Conservation (phyloP, 805 yeast genomes). For the Lipomyces chichibuensis region DNA sequence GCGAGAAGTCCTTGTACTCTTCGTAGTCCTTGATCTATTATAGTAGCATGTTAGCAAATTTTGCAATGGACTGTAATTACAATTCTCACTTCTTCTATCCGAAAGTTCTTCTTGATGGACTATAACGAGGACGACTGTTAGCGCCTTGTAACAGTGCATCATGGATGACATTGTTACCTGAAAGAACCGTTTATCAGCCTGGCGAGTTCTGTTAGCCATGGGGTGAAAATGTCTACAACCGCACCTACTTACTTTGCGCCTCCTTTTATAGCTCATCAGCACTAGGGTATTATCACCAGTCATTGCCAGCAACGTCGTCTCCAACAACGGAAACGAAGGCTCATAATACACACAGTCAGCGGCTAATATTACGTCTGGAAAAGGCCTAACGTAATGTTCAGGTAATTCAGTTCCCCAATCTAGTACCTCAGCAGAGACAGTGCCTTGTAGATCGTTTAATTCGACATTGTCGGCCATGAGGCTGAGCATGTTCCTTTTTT, state of each 20-base stretch:
- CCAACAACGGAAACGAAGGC: constrained; percentile 56
- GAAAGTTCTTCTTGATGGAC: constrained; percentile 43
- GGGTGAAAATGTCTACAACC: not conserved
- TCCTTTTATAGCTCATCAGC: constrained; percentile 57
- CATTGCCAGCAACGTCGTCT: constrained; percentile 53
- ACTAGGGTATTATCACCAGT: constrained; percentile 48
- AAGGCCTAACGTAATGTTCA: constrained; percentile 42
- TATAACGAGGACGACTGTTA: constrained; percentile 19
- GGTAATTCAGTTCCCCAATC: constrained; percentile 54
- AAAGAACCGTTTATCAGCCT: constrained; percentile 46
- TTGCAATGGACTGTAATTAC: not conserved
- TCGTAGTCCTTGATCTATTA: constrained; percentile 39
- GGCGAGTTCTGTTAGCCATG: constrained; percentile 1
- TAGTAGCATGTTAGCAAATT: not conserved
- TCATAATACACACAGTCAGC: constrained; percentile 66
- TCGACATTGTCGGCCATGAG: constrained; percentile 53
- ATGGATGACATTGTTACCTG: constrained; percentile 11
- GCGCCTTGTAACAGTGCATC: not conserved
- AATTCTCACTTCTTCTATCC: constrained; percentile 39
- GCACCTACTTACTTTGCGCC: constrained; percentile 48
- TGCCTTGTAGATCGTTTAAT: constrained; percentile 46
- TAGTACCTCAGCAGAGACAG: constrained; percentile 50
- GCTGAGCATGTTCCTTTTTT: constrained; percentile 48
- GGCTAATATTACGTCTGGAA: constrained; percentile 55
- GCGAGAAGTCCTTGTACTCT: constrained; percentile 30